Base-by-base conservation (phyloP, 805 yeast genomes). In the Diddensiella transvaalensis region DNA sequence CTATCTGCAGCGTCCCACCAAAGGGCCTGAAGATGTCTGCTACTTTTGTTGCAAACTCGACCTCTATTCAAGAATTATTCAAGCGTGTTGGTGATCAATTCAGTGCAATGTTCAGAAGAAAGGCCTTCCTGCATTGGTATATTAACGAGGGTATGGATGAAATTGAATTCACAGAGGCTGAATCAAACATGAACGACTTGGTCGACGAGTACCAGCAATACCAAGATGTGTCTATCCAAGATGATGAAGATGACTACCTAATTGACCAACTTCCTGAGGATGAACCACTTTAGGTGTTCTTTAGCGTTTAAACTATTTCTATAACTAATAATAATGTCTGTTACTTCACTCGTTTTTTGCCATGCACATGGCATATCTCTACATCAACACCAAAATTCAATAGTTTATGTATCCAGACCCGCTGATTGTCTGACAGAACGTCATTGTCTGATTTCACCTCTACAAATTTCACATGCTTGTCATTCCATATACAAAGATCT, bases 51-150 rank as follows among this genome's bases (percentile, higher is more conserved):
- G 96, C 95, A 63, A 89, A 89, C 75, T 84, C 96, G 23, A 89
- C 96, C 3, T 85, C 96, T 2, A 86, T 89, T 65, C 95, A 87
- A 73, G 95, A 88, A 69, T 74, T 89, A 62, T 89, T 89, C 73
- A 81, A 82, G 71, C 83, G 96, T 72, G 85, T 87, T 49, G 91
- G 91, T 56, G 87, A 79, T 61, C 96, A 89, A 72, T 89, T 89
- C 72, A 76, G 83, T 59, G 90, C 89, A 52, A 89, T 89, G 96
- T 89, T 85, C 72, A 80, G 87, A 67, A 87, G 93, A 74, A 85
- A 84, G 69, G 96, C 96, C 55, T 89, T 89, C 81, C 82, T 89
- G 72, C 96, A 89, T 71, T 89, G 96, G 96, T 89, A 87, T 72
- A 86, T 93, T 6, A 78, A 83, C 59, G 96, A 89, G 71, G 96